Base-by-base conservation (phyloP, 306 rosid species). In the Castanea mollissima region DNA sequence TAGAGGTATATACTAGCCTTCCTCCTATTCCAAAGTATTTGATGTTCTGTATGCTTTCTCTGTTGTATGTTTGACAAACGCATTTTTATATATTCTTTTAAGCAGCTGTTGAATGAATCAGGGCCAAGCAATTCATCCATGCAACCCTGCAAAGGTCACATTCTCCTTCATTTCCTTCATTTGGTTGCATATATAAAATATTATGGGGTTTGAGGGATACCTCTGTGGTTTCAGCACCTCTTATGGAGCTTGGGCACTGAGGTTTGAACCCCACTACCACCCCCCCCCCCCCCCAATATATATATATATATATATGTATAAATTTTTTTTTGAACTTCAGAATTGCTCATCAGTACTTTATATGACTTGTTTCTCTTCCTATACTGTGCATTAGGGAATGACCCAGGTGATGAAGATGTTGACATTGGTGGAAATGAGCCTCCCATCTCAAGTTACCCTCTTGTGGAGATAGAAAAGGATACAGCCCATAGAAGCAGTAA, bases 121-220 rank as follows among this genome's bases (percentile, higher is more conserved):
- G 97, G 92, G 13, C 90, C 92, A 71, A 93, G 97, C 88, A 93
- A 91, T 84, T 91, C 93, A 76, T 91, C 98, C 21, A 80, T 93
- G 90, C 98, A 88, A 82, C 93, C 88, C 49, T 84, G 90, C 74
- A 90, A 89, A 93, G 98, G 98, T 93, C 44, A 77, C 64, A 77
- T 64, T 76, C 77, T 27, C 20, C 23, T 71, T 46, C 38, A 69
- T 74, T 29, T 73, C 20, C 23, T 71, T 46, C 38, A 69, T 74
- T 29, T 75, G 25, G 52, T 69, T 82, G 83, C 69, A 29, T 54
- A 41, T 44, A 56, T 21, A 49, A 60, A 41, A 41, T 41, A 41
- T 41, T 11, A 41, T 41, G 46, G 46, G 46, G 46, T 41, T 41
- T 41, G 46, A 41, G 46, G 12, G 12, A 41, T 41, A 41, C 11